Evolutionary conservation across 805 yeast species (phyloP).

Genomic region (Monosporozyma solicola): DNA sequence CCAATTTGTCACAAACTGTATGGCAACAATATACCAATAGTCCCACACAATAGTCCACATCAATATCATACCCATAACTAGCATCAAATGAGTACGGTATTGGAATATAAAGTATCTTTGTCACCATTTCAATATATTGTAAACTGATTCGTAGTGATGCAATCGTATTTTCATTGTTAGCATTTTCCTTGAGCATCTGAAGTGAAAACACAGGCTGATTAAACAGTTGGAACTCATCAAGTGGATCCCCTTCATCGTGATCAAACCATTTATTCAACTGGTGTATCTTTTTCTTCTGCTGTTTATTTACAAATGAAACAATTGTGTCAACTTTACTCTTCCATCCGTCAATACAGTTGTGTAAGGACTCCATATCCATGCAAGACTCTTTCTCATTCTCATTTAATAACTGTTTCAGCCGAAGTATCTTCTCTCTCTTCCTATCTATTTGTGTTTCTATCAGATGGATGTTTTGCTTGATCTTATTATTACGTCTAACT

Average conservation of each 20-base stretch:
- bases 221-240: neutral
- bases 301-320: neutral
- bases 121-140: neutral
- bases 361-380: neutral
- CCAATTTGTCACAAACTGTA: neutral
- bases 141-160: neutral
- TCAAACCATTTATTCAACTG: slow-evolving; percentile 1
- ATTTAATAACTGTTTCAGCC: neutral
- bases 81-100: neutral
- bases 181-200: neutral
- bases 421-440: neutral
- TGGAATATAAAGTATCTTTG: neutral
- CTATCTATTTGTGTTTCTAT: neutral
- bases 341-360: neutral
- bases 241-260: neutral
- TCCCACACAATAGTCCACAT: neutral
- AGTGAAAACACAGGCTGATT: neutral
- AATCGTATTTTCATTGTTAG: neutral
- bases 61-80: neutral
- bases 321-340: neutral
- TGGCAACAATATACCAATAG: neutral
- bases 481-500: neutral
- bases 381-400: neutral
- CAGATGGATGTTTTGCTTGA: neutral
- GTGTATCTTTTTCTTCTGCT: neutral